Conservation (phyloP, 1,139 yeast species). For the Debaryomyces singareniensis region DNA sequence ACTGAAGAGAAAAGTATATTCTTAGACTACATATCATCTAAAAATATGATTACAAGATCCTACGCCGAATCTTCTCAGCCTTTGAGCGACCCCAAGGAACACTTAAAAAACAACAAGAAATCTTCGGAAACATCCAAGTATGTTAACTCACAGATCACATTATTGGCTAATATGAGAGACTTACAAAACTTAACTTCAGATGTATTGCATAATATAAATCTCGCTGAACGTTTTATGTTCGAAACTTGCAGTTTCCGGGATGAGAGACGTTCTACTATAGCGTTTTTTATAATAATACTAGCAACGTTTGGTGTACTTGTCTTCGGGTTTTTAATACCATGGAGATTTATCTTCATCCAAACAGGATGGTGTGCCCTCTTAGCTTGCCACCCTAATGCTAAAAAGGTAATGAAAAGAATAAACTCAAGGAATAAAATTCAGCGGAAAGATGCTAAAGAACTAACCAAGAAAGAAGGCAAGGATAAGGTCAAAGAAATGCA, state of each 20-base stretch:
- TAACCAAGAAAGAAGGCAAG: conserved; percentile 2
- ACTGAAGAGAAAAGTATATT: conserved; percentile 34
- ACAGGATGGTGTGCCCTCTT: conserved; percentile 49
- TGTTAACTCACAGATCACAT: conserved; percentile 34
- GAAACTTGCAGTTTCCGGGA: conserved; percentile 70
- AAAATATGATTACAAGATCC: conserved; percentile 12
- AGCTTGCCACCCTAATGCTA: conserved; percentile 53
- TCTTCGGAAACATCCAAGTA: conserved; percentile 16
- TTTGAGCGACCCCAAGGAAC: conserved; percentile 2
- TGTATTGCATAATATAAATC: conserved; percentile 45
- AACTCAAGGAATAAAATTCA: conserved; percentile 7
- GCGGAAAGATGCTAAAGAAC: conserved; percentile 3
- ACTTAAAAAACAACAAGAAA: conserved; percentile 4
- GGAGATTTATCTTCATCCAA: conserved; percentile 52
- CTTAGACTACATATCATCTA: conserved; percentile 15
- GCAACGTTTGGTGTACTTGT: conserved; percentile 33
- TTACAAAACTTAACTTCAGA: conserved; percentile 59
- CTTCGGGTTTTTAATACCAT: conserved; percentile 61
- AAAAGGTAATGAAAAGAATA: conserved; percentile 22
- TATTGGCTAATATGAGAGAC: conserved; percentile 52
- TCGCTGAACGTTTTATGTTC: conserved; percentile 48
- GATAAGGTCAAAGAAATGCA: conserved; percentile 1
- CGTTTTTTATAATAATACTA: conserved; percentile 34
- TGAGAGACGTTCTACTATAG: conserved; percentile 60
- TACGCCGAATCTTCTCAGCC: conserved; percentile 6